These are phyloP conservation scores for Solanum ossicruentum DNA, from an alignment of 257 asterid genomes.

Conservation along the genomic window DNA sequence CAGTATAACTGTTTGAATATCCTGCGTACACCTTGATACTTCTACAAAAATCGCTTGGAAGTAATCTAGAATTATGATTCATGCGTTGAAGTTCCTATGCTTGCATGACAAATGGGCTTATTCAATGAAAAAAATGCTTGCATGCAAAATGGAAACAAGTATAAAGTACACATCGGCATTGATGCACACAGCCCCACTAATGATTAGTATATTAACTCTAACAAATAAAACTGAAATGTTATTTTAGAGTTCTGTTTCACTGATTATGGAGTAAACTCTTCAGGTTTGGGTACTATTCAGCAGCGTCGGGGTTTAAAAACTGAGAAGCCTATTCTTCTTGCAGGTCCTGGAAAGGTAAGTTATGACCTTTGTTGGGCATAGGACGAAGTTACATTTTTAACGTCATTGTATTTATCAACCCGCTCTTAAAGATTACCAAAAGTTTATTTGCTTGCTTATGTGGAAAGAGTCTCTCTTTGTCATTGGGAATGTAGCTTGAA, in stretches of 20 bases:
- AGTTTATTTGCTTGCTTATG: neutral
- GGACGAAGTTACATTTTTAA: neutral
- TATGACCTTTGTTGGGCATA: neutral
- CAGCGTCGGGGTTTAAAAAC: conserved; percentile 58
- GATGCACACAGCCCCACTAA: neutral
- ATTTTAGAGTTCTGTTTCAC: neutral
- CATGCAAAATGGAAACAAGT: neutral
- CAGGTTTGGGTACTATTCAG: conserved; percentile 78
- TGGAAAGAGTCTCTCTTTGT: neutral
- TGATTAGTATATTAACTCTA: neutral
- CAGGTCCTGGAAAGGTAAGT: conserved; percentile 90
- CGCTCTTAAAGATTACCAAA: neutral
- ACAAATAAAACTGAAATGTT: neutral
- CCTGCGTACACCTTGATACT: neutral
- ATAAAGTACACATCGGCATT: neutral
- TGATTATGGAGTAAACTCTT: neutral
- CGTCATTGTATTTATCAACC: neutral
- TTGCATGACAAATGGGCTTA: neutral
- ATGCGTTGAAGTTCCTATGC: neutral
- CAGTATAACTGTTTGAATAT: neutral
- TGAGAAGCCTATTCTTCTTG: conserved; percentile 79
- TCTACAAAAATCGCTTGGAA: neutral
- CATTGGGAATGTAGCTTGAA: neutral
- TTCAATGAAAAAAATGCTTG: neutral
- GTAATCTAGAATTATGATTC: neutral